These are phyloP conservation scores for Didymosphaeria variabile DNA, from an alignment of 2,329 filamentous ascomycete species.

Conservation along the genomic window DNA sequence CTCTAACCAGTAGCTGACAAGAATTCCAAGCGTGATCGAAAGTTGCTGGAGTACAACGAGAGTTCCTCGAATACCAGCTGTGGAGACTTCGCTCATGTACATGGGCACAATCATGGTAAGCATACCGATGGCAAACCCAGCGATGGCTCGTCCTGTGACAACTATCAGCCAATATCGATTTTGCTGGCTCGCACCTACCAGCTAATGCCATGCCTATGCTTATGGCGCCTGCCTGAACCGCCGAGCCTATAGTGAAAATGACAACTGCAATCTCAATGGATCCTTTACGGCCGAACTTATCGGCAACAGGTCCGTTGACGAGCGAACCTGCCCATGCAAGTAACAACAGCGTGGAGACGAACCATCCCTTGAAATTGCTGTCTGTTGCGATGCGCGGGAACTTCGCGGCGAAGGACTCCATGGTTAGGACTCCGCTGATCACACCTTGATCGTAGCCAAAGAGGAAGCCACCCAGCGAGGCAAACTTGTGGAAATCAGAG, in stretches of 20 bases:
- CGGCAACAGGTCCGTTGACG: constrained; percentile 53
- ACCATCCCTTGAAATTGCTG: constrained; percentile 46
- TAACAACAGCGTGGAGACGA: constrained; percentile 53
- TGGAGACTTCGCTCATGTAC: constrained; percentile 16
- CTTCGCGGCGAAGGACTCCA: constrained; percentile 54
- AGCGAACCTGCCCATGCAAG: constrained; percentile 42
- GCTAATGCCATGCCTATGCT: constrained; percentile 53
- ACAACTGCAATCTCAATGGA: constrained; percentile 58
- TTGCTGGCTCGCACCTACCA: no score
- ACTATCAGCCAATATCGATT: constrained; percentile 26
- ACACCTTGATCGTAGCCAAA: constrained; percentile 23
- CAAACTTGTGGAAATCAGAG: no score
- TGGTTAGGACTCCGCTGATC: constrained; percentile 56
- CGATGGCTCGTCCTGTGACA: constrained; percentile 56
- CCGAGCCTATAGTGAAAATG: constrained; percentile 59
- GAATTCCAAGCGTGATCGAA: constrained; percentile 13
- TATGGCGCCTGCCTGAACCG: constrained; percentile 57
- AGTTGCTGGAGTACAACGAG: constrained; percentile 14
- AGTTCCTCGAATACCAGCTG: constrained; percentile 16
- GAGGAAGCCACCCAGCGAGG: no score
- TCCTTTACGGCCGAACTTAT: constrained; percentile 59
- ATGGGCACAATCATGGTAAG: constrained; percentile 32
- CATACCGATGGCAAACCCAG: constrained; percentile 57
- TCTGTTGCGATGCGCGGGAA: constrained; percentile 8
- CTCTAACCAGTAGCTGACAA: constrained; percentile 12